Percentiles rank a stretch among this genome's conserved stretches.
Evolutionary conservation across 2,329 filamentous ascomycete species (phyloP).

Genomic region (Fusarium napiforme): DNA sequence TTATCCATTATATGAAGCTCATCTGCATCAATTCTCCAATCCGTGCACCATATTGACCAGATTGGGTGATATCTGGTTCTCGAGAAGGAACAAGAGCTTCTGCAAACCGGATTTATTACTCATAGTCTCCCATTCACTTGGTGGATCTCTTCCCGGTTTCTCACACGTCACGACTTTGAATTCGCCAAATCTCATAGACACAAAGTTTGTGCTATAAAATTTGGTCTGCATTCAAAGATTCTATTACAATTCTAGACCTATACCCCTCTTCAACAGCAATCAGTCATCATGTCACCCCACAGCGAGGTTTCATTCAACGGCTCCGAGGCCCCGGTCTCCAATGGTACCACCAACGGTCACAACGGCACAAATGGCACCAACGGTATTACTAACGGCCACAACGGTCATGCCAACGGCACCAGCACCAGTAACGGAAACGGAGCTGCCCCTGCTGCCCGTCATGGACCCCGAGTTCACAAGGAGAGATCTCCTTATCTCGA

Average conservation of each 20-base stretch:
- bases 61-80: constrained; percentile 8
- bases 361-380: constrained; percentile 22
- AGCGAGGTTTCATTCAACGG: constrained; percentile 48
- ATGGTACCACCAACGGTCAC: constrained; percentile 30
- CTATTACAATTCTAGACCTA: constrained; percentile 8
- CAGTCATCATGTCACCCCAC: constrained; percentile 50
- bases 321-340: constrained; percentile 38
- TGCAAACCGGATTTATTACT: constrained; percentile 27
- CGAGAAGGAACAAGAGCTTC: constrained; percentile 24
- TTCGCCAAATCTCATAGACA: constrained; percentile 7
- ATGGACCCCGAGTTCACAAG: constrained; percentile 38
- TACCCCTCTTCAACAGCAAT: constrained; percentile 19
- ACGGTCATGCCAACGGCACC: constrained; percentile 27
- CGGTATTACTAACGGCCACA: constrained; percentile 16
- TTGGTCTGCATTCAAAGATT: not conserved
- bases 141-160: not conserved
- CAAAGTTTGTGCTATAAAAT: constrained; percentile 14
- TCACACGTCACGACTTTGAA: constrained; percentile 20
- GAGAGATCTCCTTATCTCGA: constrained; percentile 41
- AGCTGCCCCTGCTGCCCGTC: constrained; percentile 30
- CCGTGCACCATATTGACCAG: constrained; percentile 21
- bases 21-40: not conserved
- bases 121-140: constrained; percentile 14
- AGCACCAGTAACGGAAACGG: constrained; percentile 41
- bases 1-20: constrained; percentile 5